A percentile compares a stretch with the other conserved stretches of the same genome.
Conservation (phyloP, 768 basidiomycete species). For the Rubroboletus pulcherrimus region DNA sequence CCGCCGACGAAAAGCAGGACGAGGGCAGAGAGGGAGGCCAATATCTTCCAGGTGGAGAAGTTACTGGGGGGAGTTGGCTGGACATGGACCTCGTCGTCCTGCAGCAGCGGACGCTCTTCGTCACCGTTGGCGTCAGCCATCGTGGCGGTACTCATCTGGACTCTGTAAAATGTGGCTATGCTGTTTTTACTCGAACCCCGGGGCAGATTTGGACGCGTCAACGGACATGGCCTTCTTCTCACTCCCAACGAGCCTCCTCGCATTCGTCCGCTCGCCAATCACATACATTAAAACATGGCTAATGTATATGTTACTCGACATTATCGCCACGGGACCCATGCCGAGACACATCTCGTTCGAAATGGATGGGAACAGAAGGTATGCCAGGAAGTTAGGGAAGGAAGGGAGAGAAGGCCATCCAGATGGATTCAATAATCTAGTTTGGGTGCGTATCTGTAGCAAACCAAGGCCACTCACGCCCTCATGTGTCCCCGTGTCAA, state of each 20-base stretch:
- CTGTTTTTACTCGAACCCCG: not conserved
- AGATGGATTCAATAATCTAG: slow-evolving; percentile 77
- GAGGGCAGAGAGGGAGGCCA: slow-evolving; percentile 13
- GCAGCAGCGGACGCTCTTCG: slow-evolving; percentile 28
- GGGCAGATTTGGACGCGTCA: not conserved
- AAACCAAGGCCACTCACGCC: no score
- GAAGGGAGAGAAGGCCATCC: slow-evolving; percentile 75
- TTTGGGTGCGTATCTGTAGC: slow-evolving; percentile 54
- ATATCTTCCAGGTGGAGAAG: slow-evolving; percentile 4
- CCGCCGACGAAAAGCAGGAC: slow-evolving; percentile 14
- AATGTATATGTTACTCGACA: slow-evolving; percentile 48
- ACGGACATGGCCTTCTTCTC: not conserved
- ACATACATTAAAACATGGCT: slow-evolving; percentile 22
- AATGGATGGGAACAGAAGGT: slow-evolving; percentile 96
- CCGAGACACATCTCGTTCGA: slow-evolving; percentile 91
- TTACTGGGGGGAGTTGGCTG: not conserved
- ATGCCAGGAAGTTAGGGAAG: slow-evolving; percentile 67
- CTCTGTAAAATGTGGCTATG: slow-evolving; percentile 23
- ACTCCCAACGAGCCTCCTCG: slow-evolving; percentile 1
- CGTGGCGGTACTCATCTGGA: not conserved
- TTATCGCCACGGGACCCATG: slow-evolving; percentile 79
- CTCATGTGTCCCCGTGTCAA: slow-evolving; percentile 29
- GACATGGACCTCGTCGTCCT: slow-evolving; percentile 9
- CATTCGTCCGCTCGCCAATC: slow-evolving; percentile 11
- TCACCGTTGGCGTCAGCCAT: slow-evolving; percentile 12